Evolutionary conservation across 2,329 filamentous ascomycete genomes (phyloP).

Genomic region (Cladosporium sphaerospermum): DNA sequence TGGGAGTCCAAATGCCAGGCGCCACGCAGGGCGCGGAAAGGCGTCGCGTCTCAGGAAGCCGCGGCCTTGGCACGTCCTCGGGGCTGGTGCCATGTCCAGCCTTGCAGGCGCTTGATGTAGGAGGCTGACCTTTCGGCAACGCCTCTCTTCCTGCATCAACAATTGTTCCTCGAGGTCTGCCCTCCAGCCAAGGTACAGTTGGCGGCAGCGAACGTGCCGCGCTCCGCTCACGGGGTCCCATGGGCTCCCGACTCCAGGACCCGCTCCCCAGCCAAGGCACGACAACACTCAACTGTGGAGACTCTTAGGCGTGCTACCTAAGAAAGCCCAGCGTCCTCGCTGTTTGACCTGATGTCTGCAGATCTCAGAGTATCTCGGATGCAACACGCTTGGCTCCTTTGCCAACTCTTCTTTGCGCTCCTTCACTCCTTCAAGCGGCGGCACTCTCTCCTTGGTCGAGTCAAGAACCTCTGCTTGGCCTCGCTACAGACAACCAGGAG

Average conservation of each 20-base stretch:
- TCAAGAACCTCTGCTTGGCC: constrained; percentile 2
- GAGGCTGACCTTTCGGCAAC: too few relatives aligned
- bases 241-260: constrained; percentile 8
- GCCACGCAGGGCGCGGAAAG: too few relatives aligned
- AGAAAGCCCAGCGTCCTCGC: constrained; percentile 9
- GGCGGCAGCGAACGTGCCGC: too few relatives aligned
- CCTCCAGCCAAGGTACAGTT: too few relatives aligned
- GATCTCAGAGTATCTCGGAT: neutral
- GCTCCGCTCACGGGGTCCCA: neutral
- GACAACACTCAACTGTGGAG: constrained; percentile 3
- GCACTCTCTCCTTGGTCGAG: neutral
- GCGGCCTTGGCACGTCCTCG: too few relatives aligned
- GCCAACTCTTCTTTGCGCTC: neutral
- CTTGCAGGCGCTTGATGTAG: too few relatives aligned
- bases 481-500: neutral
- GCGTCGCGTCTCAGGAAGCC: too few relatives aligned
- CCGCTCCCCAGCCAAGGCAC: constrained; percentile 7
- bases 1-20: too few relatives aligned
- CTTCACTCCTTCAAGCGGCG: constrained; percentile 8
- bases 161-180: too few relatives aligned
- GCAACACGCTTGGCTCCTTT: constrained; percentile 3
- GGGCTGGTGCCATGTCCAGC: too few relatives aligned
- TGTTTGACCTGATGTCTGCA: constrained; percentile 1
- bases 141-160: too few relatives aligned
- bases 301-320: neutral